Evolutionary conservation across 352 stramenopile species (phyloP).

Genomic region (Globisporangium abappressorium): DNA sequence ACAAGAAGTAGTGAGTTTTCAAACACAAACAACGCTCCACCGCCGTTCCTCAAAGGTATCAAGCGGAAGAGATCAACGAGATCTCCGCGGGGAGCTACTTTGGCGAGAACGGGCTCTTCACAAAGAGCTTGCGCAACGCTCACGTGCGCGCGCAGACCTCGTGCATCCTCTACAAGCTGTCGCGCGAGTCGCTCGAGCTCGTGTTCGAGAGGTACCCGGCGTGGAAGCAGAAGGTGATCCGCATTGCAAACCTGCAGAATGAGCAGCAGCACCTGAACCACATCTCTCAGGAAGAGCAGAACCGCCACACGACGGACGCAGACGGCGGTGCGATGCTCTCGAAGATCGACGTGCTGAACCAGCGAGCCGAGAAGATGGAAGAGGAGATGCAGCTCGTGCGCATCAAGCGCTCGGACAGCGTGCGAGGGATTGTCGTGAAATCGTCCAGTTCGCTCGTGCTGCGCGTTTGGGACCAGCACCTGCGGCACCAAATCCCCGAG

Average conservation of each 20-base stretch:
- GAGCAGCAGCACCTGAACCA: slow-evolving; percentile 16
- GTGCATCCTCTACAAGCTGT: slow-evolving; percentile 47
- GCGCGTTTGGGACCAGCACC: neutral
- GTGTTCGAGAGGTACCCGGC: slow-evolving; percentile 44
- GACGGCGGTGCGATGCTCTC: slow-evolving; percentile 18
- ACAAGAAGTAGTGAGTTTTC: neutral
- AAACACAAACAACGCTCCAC: neutral
- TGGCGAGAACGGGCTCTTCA: slow-evolving; percentile 41
- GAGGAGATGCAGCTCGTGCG: slow-evolving; percentile 31
- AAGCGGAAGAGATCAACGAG: slow-evolving; percentile 18
- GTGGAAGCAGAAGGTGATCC: slow-evolving; percentile 45
- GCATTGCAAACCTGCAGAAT: slow-evolving; percentile 35
- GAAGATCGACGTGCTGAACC: slow-evolving; percentile 26
- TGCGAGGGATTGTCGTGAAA: neutral
- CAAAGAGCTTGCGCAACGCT: slow-evolving; percentile 29
- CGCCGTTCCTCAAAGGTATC: neutral
- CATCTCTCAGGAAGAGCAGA: slow-evolving; percentile 20
- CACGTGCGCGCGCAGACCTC: slow-evolving; percentile 35
- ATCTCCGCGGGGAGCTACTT: slow-evolving; percentile 35
- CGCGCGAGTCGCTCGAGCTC: slow-evolving; percentile 35
- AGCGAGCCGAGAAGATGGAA: slow-evolving; percentile 25
- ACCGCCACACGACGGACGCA: slow-evolving; percentile 18
- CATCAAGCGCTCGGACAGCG: slow-evolving; percentile 12
- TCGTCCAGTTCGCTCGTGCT: neutral
- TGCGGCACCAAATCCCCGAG: neutral